A percentile compares a stretch with the other conserved stretches of the same genome.
These are phyloP conservation scores for Xerocomellus chrysenteron DNA, from an alignment of 768 basidiomycete species.

Conservation along the genomic window DNA sequence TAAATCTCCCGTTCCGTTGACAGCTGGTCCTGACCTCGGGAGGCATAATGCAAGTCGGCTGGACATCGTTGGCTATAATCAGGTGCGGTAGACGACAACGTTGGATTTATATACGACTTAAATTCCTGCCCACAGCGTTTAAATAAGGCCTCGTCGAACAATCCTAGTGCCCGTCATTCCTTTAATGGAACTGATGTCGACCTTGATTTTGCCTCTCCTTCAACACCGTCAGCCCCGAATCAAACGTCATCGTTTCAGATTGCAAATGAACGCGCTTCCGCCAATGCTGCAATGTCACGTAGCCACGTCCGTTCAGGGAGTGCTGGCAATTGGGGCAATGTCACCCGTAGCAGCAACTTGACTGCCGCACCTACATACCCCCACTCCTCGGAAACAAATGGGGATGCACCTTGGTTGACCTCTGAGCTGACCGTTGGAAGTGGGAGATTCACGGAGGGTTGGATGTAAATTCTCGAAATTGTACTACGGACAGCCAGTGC, in stretches of 20 bases:
- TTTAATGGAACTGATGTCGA: slow-evolving; percentile 71
- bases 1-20: slow-evolving; percentile 77
- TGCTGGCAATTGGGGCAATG: slow-evolving; percentile 75
- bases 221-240: slow-evolving; percentile 49
- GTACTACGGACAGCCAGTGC: slow-evolving; percentile 2
- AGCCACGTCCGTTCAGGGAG: slow-evolving; percentile 77
- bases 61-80: slow-evolving; percentile 72
- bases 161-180: slow-evolving; percentile 65
- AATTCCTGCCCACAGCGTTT: slow-evolving; percentile 38
- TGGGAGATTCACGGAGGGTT: slow-evolving; percentile 56
- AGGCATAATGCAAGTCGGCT: slow-evolving; percentile 67
- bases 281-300: slow-evolving; percentile 40
- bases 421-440: slow-evolving; percentile 50
- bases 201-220: slow-evolving; percentile 56
- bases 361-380: slow-evolving; percentile 50
- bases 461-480: slow-evolving; percentile 28
- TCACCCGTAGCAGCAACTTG: slow-evolving; percentile 55
- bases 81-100: slow-evolving; percentile 43
- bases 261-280: slow-evolving; percentile 38
- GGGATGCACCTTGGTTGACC: slow-evolving; percentile 60
- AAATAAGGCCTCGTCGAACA: slow-evolving; percentile 47
- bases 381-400: slow-evolving; percentile 51
- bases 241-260: slow-evolving; percentile 41
- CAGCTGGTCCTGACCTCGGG: slow-evolving; percentile 83
- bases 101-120: slow-evolving; percentile 6